Evolutionary conservation across 192 early-diverging fungal species (phyloP), one percentile per base, ranked within the genome.

Genomic region (Coemansia sp.): DNA sequence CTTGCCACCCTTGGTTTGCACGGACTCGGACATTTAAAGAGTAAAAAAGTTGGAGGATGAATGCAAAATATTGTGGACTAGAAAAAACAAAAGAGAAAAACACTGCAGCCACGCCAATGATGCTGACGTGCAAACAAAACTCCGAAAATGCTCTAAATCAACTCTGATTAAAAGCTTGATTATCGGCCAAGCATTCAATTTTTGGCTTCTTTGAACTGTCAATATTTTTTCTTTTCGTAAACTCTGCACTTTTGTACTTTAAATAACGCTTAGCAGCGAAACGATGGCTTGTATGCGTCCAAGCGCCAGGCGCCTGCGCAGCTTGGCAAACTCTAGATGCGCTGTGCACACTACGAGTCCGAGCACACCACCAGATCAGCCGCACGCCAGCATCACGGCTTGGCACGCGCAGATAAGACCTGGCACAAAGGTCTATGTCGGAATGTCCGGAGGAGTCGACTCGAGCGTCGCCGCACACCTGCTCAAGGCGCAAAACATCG

Each of bases 391-490:
- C 47, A 42, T 24, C n/a, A 42, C 55, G 24, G 18, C 8, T 43
- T 51, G 35, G 48, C 48, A 51, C 5, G 3, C 16, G 12, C 32
- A 14, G 35, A 44, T 61, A 14, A 30, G 19, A 25, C 25, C 38
- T 6, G 65, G 69, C 24, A 62, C 61, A 42, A 67, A 52, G 40
- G 90, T 98, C 3, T 81, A 89, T 6, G 65, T 98, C 2, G 88
- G 88, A 14, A 89, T 98, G 89, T 95, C 94, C 0, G 96, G 96
- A 25, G 96, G 96, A 1, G 93, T 98, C 0, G 96, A 98, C 58
- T 95, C 93, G 1, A 90, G 89, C 60, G 91, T 96, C 16, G 84
- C 88, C 9, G 93, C 93, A 0, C 66, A 88, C 25, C 69, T 98
- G 12, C 71, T 98, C 1, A 73, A 88, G 31, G 58, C 74, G 16